Base-by-base conservation (phyloP, 2,329 filamentous ascomycete genomes). In the Cladosporium oxysporum region DNA sequence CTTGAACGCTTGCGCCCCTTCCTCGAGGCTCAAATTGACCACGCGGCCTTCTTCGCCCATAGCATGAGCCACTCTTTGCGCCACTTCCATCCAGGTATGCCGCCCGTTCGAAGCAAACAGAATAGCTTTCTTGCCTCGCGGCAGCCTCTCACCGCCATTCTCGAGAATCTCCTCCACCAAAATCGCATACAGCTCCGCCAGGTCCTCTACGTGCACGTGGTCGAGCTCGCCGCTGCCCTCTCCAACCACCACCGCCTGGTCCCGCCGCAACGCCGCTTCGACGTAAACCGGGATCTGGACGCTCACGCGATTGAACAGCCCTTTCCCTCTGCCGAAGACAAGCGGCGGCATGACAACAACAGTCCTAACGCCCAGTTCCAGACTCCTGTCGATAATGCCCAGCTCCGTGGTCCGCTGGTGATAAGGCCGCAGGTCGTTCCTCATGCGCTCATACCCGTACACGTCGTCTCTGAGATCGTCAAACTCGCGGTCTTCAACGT, bases 401-500 rank as follows among this genome's bases (percentile, higher is more conserved):
- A 85, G 68, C 65, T 84, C 82, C 1, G 80, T 78, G 0, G 78
- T 79, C 14, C 83, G 80, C 69, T 83, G 82, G 1, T 70, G 67
- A 65, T 83, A 83, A 0, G 73, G 66, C 23, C 79, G 74, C 0
- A 69, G 44, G 0, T 67, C 71, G 55, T 85, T 78, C 26, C 77
- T 77, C 6, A 69, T 67, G 35, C 75, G 75, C 67, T 81, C 76
- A 62, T 80, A 80, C 8, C 67, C 73, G 66, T 81, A 84, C 23
- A 85, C 75, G 59, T 83, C 76, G 10, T 82, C 78, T 26, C 52
- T 66, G 5, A 78, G 72, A 69, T 84, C 82, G 52, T 79, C 78
- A 66, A 83, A 79, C 8, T 61, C 55, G 5, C 35, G 49, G 5
- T 53, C 52, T 58, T 79, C 75, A 12, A 72, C 58, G 35, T 73